Percentiles rank a stretch among this genome's conserved stretches.
These are phyloP conservation scores for Centrapalus pauciflorus DNA, from an alignment of 129 eudicot genomes.

Conservation along the genomic window DNA sequence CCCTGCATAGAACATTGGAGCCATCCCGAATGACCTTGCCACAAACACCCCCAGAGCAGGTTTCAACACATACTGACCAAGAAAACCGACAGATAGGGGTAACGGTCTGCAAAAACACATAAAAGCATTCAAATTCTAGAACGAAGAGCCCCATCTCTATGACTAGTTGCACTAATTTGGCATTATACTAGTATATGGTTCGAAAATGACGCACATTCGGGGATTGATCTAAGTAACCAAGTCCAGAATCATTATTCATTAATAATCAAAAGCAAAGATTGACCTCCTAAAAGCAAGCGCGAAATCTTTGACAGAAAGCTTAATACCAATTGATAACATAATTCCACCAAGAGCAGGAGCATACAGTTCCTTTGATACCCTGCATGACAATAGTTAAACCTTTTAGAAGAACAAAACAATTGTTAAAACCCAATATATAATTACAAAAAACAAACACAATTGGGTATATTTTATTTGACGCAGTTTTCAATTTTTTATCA, in stretches of 20 bases:
- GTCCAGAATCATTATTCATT: not conserved
- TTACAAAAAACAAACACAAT: not conserved
- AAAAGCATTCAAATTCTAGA: not conserved
- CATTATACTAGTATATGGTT: not conserved
- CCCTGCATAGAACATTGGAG: constrained; percentile 78
- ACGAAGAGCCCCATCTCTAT: not conserved
- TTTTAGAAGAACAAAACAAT: not conserved
- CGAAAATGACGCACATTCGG: not conserved
- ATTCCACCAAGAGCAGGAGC: constrained; percentile 99
- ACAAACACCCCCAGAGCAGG: constrained; percentile 77
- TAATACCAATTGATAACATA: constrained; percentile 92
- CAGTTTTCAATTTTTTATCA: no score
- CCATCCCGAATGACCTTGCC: constrained; percentile 74
- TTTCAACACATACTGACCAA: constrained; percentile 67
- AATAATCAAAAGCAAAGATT: not conserved
- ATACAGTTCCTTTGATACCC: constrained; percentile 93
- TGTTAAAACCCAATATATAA: not conserved
- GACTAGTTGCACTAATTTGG: not conserved
- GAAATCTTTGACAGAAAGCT: constrained; percentile 79
- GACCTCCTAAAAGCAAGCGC: constrained; percentile 81
- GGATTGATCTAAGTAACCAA: not conserved
- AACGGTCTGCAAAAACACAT: constrained; percentile 57
- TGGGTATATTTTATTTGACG: not conserved
- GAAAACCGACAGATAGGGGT: constrained; percentile 74
- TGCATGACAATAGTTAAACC: constrained; percentile 33